Evolutionary conservation across 1,139 yeast species (phyloP).

Genomic region (Taphrina communis): DNA sequence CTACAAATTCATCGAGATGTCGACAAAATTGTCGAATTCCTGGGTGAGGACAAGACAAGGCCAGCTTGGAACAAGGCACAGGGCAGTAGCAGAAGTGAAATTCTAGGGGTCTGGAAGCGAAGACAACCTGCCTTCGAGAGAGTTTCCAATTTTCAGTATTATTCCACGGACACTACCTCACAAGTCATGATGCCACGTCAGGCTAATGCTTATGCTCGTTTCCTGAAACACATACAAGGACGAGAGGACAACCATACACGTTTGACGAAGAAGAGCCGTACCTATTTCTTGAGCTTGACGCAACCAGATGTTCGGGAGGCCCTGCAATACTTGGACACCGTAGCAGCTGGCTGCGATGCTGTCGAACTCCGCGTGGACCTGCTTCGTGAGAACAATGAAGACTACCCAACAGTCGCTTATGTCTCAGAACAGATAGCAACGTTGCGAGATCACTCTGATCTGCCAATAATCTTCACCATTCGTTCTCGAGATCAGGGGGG

Average conservation of each 20-base stretch:
- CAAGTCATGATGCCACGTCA: conserved; percentile 56
- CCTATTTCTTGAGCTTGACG: conserved; percentile 77
- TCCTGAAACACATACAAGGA: conserved; percentile 70
- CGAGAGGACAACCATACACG: conserved; percentile 48
- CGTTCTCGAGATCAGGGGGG: conserved; percentile 87
- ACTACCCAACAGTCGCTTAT: conserved; percentile 53
- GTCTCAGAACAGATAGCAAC: conserved; percentile 77
- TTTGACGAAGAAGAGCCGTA: conserved; percentile 61
- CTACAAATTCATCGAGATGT: conserved; percentile 89
- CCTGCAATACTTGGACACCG: conserved; percentile 59
- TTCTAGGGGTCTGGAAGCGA: conserved; percentile 79
- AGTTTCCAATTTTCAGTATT: conserved; percentile 79
- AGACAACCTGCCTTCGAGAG: conserved; percentile 81
- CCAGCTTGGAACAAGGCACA: conserved; percentile 65
- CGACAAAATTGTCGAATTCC: conserved; percentile 75
- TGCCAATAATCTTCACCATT: conserved; percentile 83
- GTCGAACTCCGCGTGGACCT: conserved; percentile 83
- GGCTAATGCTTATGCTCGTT: conserved; percentile 67
- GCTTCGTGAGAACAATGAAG: conserved; percentile 56
- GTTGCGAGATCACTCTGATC: conserved; percentile 65
- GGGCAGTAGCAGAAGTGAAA: conserved; percentile 60
- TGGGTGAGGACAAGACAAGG: conserved; percentile 76
- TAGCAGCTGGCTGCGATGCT: conserved; percentile 73
- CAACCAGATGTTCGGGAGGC: conserved; percentile 55
- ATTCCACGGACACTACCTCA: conserved; percentile 68